These are phyloP conservation scores for Verticillium nubilum DNA, from an alignment of 2,329 filamentous ascomycete genomes.

Conservation along the genomic window DNA sequence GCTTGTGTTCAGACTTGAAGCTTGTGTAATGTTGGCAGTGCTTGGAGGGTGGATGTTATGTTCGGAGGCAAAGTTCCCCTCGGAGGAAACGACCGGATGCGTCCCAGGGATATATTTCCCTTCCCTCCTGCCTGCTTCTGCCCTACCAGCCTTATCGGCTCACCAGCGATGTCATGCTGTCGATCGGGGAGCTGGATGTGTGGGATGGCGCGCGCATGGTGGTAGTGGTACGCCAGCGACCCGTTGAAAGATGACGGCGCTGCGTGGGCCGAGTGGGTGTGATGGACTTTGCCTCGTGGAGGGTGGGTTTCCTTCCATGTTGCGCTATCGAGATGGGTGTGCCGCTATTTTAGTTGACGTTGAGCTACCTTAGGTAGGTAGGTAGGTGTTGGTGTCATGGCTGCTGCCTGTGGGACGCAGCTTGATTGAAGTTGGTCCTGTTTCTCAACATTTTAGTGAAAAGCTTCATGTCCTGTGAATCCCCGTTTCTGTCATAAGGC, in stretches of 20 bases:
- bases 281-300: neutral
- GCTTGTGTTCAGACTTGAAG: neutral
- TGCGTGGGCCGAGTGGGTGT: constrained; percentile 1
- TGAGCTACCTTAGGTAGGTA: neutral
- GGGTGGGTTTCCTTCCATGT: neutral
- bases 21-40: neutral
- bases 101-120: neutral
- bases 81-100: neutral
- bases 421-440: neutral
- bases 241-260: neutral
- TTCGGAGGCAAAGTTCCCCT: neutral
- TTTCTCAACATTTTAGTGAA: neutral
- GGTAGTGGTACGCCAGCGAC: neutral
- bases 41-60: neutral
- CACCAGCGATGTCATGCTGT: neutral
- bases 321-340: neutral
- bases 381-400: neutral
- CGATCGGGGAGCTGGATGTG: neutral
- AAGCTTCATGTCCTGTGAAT: too few relatives aligned
- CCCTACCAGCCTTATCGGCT: neutral
- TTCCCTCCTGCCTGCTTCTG: neutral
- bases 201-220: neutral
- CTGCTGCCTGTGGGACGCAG: neutral
- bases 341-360: neutral
- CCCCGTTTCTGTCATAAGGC: too few relatives aligned